Conservation (phyloP, 2,329 filamentous ascomycete species). For the Thermoascus crustaceus region DNA sequence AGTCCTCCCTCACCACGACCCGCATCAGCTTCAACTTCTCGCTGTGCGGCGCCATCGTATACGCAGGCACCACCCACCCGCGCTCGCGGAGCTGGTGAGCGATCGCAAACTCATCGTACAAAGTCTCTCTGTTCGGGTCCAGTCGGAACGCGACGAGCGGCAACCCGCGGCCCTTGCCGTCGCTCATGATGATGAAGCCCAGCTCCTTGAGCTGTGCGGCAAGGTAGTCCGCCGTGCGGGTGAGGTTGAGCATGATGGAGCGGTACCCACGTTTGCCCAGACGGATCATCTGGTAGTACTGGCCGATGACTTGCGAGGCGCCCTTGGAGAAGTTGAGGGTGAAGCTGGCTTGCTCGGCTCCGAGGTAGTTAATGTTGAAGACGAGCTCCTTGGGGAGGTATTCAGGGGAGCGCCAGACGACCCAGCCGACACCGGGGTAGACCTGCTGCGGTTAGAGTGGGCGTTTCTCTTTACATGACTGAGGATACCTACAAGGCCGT, state of each 20-base stretch:
- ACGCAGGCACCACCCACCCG: conserved; percentile 90
- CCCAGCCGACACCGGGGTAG: conserved; percentile 91
- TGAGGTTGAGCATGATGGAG: conserved; percentile 90
- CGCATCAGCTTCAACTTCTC: conserved; percentile 81
- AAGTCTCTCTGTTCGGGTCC: conserved; percentile 45
- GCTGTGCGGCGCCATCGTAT: conserved; percentile 91
- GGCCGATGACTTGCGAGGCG: conserved; percentile 86
- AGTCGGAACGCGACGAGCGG: conserved; percentile 88
- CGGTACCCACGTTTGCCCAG: conserved; percentile 88
- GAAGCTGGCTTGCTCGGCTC: conserved; percentile 89
- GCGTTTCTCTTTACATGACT: background rate
- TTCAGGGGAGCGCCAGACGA: conserved; percentile 76
- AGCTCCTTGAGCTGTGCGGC: conserved; percentile 61
- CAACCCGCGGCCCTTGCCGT: conserved; percentile 67
- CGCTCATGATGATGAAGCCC: conserved; percentile 82
- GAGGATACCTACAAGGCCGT: conserved; percentile 44
- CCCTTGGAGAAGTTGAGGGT: conserved; percentile 97
- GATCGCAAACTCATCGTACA: conserved; percentile 67
- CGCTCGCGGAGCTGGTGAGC: conserved; percentile 80
- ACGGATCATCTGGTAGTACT: conserved; percentile 96
- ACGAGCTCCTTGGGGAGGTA: conserved; percentile 84
- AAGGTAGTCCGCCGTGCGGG: conserved; percentile 81
- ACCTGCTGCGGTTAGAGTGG: conserved; percentile 43
- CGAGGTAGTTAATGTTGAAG: conserved; percentile 99
- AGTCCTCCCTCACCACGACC: conserved; percentile 88